Conservation (phyloP, 306 rosid species). For the Aeschynomene evenia region DNA sequence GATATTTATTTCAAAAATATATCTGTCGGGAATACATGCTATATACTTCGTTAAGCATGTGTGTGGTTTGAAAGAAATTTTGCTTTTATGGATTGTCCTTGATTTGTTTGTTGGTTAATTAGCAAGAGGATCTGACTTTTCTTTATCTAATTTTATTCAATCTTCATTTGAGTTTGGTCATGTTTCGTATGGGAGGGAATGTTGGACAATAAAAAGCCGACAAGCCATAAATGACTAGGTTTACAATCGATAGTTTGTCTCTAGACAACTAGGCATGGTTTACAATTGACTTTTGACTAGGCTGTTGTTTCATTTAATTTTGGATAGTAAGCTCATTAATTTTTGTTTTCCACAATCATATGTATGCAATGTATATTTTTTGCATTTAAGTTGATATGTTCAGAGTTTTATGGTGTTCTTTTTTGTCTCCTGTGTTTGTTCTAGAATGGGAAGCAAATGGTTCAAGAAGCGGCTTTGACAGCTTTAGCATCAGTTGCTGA, state of each 20-base stretch:
- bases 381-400: constrained; percentile 13
- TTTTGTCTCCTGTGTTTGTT: constrained; percentile 1
- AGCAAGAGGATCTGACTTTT: not conserved
- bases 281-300: not conserved
- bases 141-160: not conserved
- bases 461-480: constrained; percentile 73
- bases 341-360: constrained; percentile 5
- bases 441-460: constrained; percentile 76
- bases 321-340: not conserved
- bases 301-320: not conserved
- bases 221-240: not conserved
- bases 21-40: not conserved
- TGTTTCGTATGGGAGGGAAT: not conserved
- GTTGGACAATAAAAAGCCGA: not conserved
- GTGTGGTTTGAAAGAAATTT: constrained; percentile 1
- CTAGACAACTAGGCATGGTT: not conserved
- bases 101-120: not conserved
- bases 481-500: constrained; percentile 80
- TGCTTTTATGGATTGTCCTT: not conserved
- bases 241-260: not conserved
- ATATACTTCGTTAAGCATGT: not conserved
- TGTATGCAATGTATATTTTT: not conserved
- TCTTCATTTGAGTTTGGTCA: not conserved
- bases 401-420: not conserved
- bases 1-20: not conserved